A percentile compares a stretch with the other conserved stretches of the same genome.
phyloP scores from a whole-genome alignment of 805 yeast species.

The Candida nemodendra region DNA sequence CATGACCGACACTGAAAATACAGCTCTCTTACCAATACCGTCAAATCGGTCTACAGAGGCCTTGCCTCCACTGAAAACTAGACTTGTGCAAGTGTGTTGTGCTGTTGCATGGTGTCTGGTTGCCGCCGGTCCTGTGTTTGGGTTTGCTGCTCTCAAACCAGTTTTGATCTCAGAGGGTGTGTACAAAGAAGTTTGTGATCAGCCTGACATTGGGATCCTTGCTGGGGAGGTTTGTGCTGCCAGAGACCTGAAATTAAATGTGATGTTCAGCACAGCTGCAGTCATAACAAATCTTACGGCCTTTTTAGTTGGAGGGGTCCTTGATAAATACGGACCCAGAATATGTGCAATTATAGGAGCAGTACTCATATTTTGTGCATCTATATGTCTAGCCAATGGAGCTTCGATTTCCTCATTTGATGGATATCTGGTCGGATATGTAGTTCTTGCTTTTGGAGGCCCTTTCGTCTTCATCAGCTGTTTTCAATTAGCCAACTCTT shows the following conservation, averaged over 20 bases:
- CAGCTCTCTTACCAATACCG: slow-evolving; percentile 22
- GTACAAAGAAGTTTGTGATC: slow-evolving; percentile 59
- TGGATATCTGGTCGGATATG: slow-evolving; percentile 72
- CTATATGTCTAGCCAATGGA: slow-evolving; percentile 34
- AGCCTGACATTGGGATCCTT: slow-evolving; percentile 5
- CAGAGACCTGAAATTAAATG: slow-evolving; percentile 82
- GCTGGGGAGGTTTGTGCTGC: slow-evolving; percentile 47
- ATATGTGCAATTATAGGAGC: slow-evolving; percentile 77
- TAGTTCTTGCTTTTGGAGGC: slow-evolving; percentile 81
- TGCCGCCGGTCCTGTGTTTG: slow-evolving; percentile 93
- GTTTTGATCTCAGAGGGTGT: slow-evolving; percentile 75
- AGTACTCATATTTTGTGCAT: slow-evolving; percentile 53
- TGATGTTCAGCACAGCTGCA: slow-evolving; percentile 83
- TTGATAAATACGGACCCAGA: slow-evolving; percentile 81
- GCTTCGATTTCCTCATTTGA: slow-evolving; percentile 40
- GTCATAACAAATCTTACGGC: slow-evolving; percentile 84
- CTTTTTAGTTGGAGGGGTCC: slow-evolving; percentile 72
- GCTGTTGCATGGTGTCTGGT: slow-evolving; percentile 84
- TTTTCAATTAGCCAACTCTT: slow-evolving; percentile 85
- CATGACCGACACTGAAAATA: slow-evolving; percentile 23
- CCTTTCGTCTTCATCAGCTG: slow-evolving; percentile 90
- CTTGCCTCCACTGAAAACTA: slow-evolving; percentile 27
- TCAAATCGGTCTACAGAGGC: slow-evolving; percentile 3
- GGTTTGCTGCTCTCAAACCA: slow-evolving; percentile 93
- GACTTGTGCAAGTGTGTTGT: slow-evolving; percentile 60